phyloP scores from a whole-genome alignment of 2,329 filamentous ascomycete species.

The Colletotrichum phormii region DNA sequence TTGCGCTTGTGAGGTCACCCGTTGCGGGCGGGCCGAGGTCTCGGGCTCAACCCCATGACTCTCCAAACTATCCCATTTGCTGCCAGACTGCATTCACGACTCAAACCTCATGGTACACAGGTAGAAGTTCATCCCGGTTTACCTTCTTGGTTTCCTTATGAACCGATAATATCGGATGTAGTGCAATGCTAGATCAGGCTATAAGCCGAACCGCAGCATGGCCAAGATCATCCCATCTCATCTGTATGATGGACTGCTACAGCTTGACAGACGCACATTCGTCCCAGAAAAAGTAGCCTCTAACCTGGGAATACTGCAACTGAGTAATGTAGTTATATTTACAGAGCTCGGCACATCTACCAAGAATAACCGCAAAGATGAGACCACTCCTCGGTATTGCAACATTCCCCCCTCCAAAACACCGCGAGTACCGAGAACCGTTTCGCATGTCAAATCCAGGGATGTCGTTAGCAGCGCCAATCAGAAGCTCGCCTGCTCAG shows the following conservation, averaged over 20 bases:
- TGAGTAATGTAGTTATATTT: too few species aligned
- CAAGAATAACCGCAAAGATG: neutral
- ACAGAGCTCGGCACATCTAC: too few species aligned
- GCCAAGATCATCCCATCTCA: slow-evolving; percentile 18
- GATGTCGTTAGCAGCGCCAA: slow-evolving; percentile 31
- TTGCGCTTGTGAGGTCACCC: slow-evolving; percentile 23
- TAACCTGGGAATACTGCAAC: too few species aligned
- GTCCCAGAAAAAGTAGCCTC: too few species aligned
- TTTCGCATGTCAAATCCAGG: slow-evolving; percentile 21
- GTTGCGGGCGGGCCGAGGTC: slow-evolving; percentile 30
- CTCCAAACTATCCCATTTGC: neutral
- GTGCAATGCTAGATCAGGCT: neutral
- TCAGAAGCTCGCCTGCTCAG: slow-evolving; percentile 13
- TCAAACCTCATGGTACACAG: neutral
- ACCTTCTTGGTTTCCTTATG: neutral
- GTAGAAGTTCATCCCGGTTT: neutral
- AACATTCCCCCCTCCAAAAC: neutral
- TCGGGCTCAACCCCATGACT: slow-evolving; percentile 16
- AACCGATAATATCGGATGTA: neutral
- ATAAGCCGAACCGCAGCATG: too few species aligned
- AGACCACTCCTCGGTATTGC: neutral
- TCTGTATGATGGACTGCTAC: neutral
- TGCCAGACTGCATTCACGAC: slow-evolving; percentile 4
- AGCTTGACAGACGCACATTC: too few species aligned
- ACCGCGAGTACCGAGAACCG: slow-evolving; percentile 8